phyloP scores from a whole-genome alignment of 1,139 yeast species.

The Saccharomycopsis crataegensis region DNA sequence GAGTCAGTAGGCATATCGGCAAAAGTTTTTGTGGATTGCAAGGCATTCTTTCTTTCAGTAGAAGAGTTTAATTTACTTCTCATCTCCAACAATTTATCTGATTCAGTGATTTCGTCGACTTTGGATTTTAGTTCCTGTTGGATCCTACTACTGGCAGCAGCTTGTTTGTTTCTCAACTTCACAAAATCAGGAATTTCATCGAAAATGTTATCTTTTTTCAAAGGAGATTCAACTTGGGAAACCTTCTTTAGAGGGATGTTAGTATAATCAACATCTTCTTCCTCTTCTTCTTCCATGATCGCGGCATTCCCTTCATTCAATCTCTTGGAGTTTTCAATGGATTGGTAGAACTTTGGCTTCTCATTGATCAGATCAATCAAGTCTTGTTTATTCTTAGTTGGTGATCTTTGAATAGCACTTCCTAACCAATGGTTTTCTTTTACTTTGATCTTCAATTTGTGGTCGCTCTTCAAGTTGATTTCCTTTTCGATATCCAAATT shows the following conservation, averaged over 20 bases:
- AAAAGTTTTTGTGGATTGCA: neutral
- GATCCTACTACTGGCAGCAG: neutral
- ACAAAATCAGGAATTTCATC: slow-evolving; percentile 19
- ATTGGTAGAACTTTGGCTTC: slow-evolving; percentile 15
- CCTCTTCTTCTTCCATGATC: neutral
- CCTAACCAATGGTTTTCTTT: slow-evolving; percentile 19
- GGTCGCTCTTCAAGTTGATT: slow-evolving; percentile 11
- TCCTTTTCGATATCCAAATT: slow-evolving; percentile 13
- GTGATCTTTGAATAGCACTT: slow-evolving; percentile 18
- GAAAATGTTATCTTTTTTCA: slow-evolving; percentile 17
- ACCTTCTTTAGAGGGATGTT: slow-evolving; percentile 7
- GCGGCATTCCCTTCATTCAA: neutral
- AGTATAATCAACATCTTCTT: neutral
- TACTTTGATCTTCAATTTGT: slow-evolving; percentile 15
- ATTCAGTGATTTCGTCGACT: neutral
- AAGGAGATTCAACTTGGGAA: slow-evolving; percentile 4
- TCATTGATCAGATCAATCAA: slow-evolving; percentile 12
- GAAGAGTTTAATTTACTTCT: slow-evolving; percentile 1
- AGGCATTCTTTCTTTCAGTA: neutral
- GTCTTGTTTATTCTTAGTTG: slow-evolving; percentile 12
- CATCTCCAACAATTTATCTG: neutral
- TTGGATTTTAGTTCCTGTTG: neutral
- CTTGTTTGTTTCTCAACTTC: slow-evolving; percentile 14
- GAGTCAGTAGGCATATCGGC: slow-evolving; percentile 15
- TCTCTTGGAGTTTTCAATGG: slow-evolving; percentile 4